These are phyloP conservation scores for Candida oleophila DNA, from an alignment of 805 yeast genomes.

Conservation along the genomic window DNA sequence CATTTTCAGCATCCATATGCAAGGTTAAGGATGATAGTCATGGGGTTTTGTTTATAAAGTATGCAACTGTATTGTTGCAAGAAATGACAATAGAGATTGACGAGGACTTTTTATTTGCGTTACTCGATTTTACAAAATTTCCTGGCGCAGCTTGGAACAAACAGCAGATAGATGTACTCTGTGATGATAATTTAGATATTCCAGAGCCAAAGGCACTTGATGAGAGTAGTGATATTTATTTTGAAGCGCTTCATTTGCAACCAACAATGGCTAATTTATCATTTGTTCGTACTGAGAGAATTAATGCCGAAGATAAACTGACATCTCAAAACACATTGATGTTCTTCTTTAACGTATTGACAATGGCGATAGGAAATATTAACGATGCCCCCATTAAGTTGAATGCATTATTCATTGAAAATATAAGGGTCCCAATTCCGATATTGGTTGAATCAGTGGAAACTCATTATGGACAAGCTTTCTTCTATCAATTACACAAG, in stretches of 20 bases:
- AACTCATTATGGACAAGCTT: constrained; percentile 89
- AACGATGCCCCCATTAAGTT: constrained; percentile 94
- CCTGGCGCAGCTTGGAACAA: constrained; percentile 81
- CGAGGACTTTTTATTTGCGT: constrained; percentile 84
- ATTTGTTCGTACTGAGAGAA: constrained; percentile 83
- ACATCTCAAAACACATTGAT: constrained; percentile 63
- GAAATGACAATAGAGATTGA: constrained; percentile 91
- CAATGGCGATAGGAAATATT: constrained; percentile 96
- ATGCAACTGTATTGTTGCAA: constrained; percentile 85
- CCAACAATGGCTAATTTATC: constrained; percentile 88
- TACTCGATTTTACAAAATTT: constrained; percentile 74
- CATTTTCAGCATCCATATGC: constrained; percentile 82
- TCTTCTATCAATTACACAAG: constrained; percentile 87
- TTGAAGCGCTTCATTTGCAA: constrained; percentile 89
- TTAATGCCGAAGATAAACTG: constrained; percentile 61
- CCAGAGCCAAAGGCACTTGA: constrained; percentile 66
- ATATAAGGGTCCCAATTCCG: constrained; percentile 82
- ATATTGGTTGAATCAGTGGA: constrained; percentile 65
- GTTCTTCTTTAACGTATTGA: constrained; percentile 78
- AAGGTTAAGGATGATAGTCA: constrained; percentile 84
- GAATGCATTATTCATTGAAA: constrained; percentile 84
- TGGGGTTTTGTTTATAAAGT: constrained; percentile 87
- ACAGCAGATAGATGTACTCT: constrained; percentile 44
- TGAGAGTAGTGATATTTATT: constrained; percentile 74
- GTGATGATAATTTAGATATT: constrained; percentile 60